phyloP scores from a whole-genome alignment of 2,329 filamentous ascomycete genomes.

The Helminthosporium solani region DNA sequence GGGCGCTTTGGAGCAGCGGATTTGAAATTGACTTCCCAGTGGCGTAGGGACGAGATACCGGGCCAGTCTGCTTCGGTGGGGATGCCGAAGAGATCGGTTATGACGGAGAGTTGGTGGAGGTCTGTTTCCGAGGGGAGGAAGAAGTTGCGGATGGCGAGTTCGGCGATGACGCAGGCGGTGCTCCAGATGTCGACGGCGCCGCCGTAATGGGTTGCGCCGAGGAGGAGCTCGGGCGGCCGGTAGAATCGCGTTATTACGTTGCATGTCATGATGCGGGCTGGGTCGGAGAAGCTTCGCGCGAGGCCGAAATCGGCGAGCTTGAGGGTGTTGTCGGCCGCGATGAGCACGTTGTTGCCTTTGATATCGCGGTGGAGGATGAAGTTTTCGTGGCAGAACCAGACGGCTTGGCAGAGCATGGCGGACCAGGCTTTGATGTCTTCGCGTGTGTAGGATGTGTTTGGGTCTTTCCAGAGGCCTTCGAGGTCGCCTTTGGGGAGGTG shows the following conservation, averaged over 20 bases:
- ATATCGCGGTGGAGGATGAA: slow-evolving; percentile 95
- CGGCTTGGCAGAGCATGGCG: slow-evolving; percentile 88
- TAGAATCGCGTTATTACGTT: slow-evolving; percentile 98
- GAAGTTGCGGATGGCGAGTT: slow-evolving; percentile 78
- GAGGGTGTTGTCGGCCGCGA: slow-evolving; percentile 87
- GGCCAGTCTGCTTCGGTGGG: slow-evolving; percentile 96
- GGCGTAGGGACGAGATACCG: slow-evolving; percentile 76
- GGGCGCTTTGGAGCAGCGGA: slow-evolving; percentile 51
- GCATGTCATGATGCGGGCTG: slow-evolving; percentile 83
- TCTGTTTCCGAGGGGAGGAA: slow-evolving; percentile 84
- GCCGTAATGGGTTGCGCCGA: slow-evolving; percentile 83
- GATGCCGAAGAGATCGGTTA: slow-evolving; percentile 82
- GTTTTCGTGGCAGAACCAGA: slow-evolving; percentile 97
- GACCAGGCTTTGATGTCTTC: slow-evolving; percentile 98
- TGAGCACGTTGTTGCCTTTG: slow-evolving; percentile 97
- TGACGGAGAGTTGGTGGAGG: slow-evolving; percentile 80
- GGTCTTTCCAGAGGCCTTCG: slow-evolving; percentile 81
- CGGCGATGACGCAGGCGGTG: slow-evolving; percentile 88
- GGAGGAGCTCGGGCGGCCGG: slow-evolving; percentile 88
- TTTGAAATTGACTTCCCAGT: slow-evolving; percentile 55
- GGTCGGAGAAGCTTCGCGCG: slow-evolving; percentile 84
- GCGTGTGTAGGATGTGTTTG: slow-evolving; percentile 75
- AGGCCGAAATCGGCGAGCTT: slow-evolving; percentile 98
- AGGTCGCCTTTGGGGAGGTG: slow-evolving; percentile 92
- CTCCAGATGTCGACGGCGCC: slow-evolving; percentile 94